Base-by-base conservation (phyloP, 148 eudicot genomes). In the Silene uniflora region DNA sequence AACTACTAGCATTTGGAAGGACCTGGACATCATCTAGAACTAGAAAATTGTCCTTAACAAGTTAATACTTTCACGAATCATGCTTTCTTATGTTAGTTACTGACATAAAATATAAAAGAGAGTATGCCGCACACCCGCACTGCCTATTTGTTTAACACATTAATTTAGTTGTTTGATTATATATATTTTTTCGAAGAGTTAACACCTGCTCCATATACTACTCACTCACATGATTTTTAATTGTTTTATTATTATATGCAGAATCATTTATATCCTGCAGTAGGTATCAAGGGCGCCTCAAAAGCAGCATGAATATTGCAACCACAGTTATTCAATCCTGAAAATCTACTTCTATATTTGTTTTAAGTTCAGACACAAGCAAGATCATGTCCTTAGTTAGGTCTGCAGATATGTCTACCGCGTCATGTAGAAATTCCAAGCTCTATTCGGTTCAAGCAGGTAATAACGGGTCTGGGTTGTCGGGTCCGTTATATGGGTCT, bases 341-440 rank as follows among this genome's bases (percentile, higher is more conserved):
- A 77, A 73, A 63, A 3, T 65, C 52, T 25, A 22, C 21, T 14
- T 19, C 18, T n/a, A 23, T 2, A 46, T 27, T 60, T 59, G 32
- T n/a, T n/a, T 25, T 46, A 71, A 68, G 67, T 72, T 29, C 19
- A 73, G 62, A 74, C 64, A 29, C 59, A 27, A 21, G 83, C 59
- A 21, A 29, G 84, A 78, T 61, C 29, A 79, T 84, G 83, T 79
- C 81, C 56, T 76, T 85, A 65, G 78, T 83, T 67, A 44, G 85
- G 65, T 56, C 86, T 25, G 72, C 42, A 25, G 69, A 76, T 67
- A 85, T 85, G 87, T 82, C 87, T 12, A 60, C 81, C 7, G 63
- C 87, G 35, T 60, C 90, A 11, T 87, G 78, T 64, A 80, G 84
- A 71, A 84, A 74, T 70, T 86, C 79, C 10, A 89, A 79, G 76